Evolutionary conservation across 2,329 filamentous ascomycete genomes (phyloP).

Genomic region (Nothopassalora personata): DNA sequence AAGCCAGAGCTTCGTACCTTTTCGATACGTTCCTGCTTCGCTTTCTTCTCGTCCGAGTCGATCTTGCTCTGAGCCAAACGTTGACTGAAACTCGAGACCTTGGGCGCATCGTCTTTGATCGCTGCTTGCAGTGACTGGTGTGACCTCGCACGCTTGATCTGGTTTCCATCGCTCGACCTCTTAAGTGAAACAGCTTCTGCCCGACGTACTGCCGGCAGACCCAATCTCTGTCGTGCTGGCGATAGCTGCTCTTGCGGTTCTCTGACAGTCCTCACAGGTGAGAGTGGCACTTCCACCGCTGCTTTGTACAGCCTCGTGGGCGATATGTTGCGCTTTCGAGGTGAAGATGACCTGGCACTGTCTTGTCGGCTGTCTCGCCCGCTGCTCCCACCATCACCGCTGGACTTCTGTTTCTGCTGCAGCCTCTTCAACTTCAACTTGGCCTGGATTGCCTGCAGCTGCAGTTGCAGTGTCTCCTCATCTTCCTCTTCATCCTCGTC

Average conservation of each 20-base stretch:
- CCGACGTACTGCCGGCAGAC: slow-evolving; percentile 82
- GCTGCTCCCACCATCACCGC: background rate
- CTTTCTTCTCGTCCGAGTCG: slow-evolving; percentile 40
- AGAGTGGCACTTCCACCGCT: slow-evolving; percentile 69
- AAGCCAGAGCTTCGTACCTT: slow-evolving; percentile 37
- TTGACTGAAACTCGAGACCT: slow-evolving; percentile 67
- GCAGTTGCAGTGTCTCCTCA: slow-evolving; percentile 81
- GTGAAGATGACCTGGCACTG: background rate
- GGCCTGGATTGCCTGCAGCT: slow-evolving; percentile 83
- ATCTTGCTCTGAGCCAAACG: slow-evolving; percentile 64
- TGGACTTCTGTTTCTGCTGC: slow-evolving; percentile 38
- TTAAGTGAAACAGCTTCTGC: slow-evolving; percentile 81
- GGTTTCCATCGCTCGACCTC: slow-evolving; percentile 48
- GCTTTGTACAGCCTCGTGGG: slow-evolving; percentile 23
- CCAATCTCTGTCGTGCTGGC: slow-evolving; percentile 71
- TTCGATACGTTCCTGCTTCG: slow-evolving; percentile 41
- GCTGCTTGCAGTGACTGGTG: slow-evolving; percentile 6
- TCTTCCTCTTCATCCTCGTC: slow-evolving; percentile 46
- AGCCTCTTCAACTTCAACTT: slow-evolving; percentile 81
- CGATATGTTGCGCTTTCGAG: slow-evolving; percentile 10
- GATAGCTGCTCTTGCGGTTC: slow-evolving; percentile 57
- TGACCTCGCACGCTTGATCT: slow-evolving; percentile 19
- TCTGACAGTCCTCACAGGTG: slow-evolving; percentile 53
- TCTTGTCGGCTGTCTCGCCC: slow-evolving; percentile 1
- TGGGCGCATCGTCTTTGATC: slow-evolving; percentile 11